These are phyloP conservation scores for Exidia glandulosa DNA, from an alignment of 768 basidiomycete genomes.

Conservation along the genomic window DNA sequence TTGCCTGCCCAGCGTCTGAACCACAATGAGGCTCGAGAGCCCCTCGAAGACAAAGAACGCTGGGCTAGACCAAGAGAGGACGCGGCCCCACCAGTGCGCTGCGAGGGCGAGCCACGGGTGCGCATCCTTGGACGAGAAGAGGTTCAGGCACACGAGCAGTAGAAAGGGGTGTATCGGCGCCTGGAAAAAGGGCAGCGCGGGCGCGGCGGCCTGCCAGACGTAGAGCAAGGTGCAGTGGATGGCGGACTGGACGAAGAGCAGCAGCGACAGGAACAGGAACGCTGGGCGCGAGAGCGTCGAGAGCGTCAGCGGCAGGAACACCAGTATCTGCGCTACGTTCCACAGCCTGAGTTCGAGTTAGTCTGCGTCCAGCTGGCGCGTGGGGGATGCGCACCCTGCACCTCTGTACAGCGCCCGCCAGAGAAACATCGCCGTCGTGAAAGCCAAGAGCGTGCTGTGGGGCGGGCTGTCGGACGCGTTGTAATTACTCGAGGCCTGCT, in stretches of 20 bases:
- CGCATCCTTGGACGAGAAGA: slow-evolving; percentile 47
- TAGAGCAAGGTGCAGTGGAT: slow-evolving; percentile 66
- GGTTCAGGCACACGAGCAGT: slow-evolving; percentile 77
- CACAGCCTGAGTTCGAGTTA: slow-evolving; percentile 38
- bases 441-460: not conserved
- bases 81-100: slow-evolving; percentile 60
- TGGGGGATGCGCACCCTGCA: not conserved
- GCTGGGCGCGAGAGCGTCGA: slow-evolving; percentile 72
- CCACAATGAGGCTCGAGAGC: slow-evolving; percentile 71
- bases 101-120: slow-evolving; percentile 46
- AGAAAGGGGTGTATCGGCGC: slow-evolving; percentile 82
- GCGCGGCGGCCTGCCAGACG: slow-evolving; percentile 47
- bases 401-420: not conserved
- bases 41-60: slow-evolving; percentile 76
- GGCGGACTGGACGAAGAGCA: slow-evolving; percentile 64
- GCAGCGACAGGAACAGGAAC: slow-evolving; percentile 70
- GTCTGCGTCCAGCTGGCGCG: not conserved
- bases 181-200: slow-evolving; percentile 64
- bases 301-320: slow-evolving; percentile 76
- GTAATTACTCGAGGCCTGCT: not conserved
- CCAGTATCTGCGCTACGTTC: slow-evolving; percentile 68
- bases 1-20: slow-evolving; percentile 68
- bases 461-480: not conserved
- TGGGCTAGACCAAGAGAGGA: slow-evolving; percentile 61
- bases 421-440: not conserved